Base-by-base conservation (phyloP, 768 basidiomycete species). In the Amyloporia xantha region DNA sequence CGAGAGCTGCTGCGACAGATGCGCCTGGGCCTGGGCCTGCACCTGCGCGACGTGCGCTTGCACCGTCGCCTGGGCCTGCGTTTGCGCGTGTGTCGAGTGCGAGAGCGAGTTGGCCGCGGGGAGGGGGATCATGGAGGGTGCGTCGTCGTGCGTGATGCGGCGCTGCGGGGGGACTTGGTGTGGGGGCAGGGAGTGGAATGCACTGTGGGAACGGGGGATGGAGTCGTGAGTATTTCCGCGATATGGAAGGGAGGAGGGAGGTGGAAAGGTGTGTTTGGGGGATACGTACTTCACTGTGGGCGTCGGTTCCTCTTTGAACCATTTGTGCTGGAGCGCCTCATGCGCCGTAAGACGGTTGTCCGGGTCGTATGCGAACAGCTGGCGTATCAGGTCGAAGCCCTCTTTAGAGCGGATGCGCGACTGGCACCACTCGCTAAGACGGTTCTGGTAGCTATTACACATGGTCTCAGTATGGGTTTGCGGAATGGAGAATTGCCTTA, bases 71-170 rank as follows among this genome's bases (percentile, higher is more conserved):
- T 75, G 79, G 4, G 73, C 65, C 24, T 54, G 59, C 20, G 64
- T 64, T 48, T 68, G 72, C 0, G 69, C 66, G n/a, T n/a, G n/a
- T n/a, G n/a, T n/a, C n/a, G n/a, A n/a, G n/a, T n/a, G n/a, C n/a
- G n/a, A n/a, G n/a, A n/a, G n/a, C 42, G 74, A 74, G 11, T 55
- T 58, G 5, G 58, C 55, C 17, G 75, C 66, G 17, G 79, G 78
- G 17, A 79, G 63, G 21, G 83, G 83, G 69, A 90, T 79, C 87
- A 90, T 89, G 0, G 85, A 87, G 0, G 88, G 86, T 5, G 86
- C 89, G 33, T 97, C 93, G 62, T 97, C 95, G 59, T 91, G 86
- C 1, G 92, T 88, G 44, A 97, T 94, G 36, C 92, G 80, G 25
- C 93, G 74, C 35, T 83, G 82, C 0, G 94, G 94, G 27, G 93